Evolutionary conservation across 495 filamentous ascomycete species (phyloP), one percentile per base, ranked within the genome.

Genomic region (Penicillium subrubescens): DNA sequence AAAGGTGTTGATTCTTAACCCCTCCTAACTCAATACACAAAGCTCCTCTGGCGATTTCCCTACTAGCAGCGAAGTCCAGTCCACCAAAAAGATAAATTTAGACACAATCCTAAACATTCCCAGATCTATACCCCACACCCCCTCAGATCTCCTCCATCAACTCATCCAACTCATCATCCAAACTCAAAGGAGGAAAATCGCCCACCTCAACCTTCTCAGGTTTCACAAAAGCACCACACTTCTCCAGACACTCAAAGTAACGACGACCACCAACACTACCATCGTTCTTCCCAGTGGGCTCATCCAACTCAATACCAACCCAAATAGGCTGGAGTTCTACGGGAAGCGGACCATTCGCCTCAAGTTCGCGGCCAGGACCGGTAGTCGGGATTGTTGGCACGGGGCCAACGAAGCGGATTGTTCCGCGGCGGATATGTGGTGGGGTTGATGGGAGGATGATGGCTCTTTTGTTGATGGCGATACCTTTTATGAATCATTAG

Each of bases 201-300:
- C 95, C 95, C 27, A 93, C 85, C 77, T 97, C 91, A 8, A 97
- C 87, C 72, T 93, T 85, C 67, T 97, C 95, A 34, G 95, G 91
- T 73, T 93, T 85, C 11, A 97, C 92, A 74, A 97, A 97, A 29
- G 92, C 88, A 15, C 94, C 94, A 57, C 83, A 85, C 73, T 95
- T 94, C 34, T 81, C 80, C 19, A 83, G 83, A 63, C 86, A 88
- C 35, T 81, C 77, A 79, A 96, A 97, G 77, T 95, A 96, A 53
- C 88, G 81, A 62, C 85, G 87, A 31, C 89, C 90, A n/a, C 82
- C 83, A 3, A 96, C 83, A 68, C 88, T 91, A 19, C 93, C 93
- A 73, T 97, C 92, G 68, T 97, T 97, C 81, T 91, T 95, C 34
- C 93, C 93, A 37, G 87, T 87, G 5, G 92, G 92, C 75, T 97